Base-by-base conservation (phyloP, 129 eudicot genomes). In the Flaveria sonorensis region DNA sequence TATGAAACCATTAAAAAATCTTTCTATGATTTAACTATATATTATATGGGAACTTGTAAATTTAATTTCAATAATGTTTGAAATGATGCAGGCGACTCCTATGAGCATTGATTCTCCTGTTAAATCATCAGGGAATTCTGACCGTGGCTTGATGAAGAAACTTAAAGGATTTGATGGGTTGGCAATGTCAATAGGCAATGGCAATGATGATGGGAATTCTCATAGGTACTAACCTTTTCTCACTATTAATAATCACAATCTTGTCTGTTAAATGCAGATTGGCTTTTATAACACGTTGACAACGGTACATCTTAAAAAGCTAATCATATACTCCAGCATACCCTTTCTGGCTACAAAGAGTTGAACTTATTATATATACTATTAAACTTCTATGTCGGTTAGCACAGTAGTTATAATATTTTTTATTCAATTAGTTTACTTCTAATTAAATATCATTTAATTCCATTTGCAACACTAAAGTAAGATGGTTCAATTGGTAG, bases 121-220 rank as follows among this genome's bases (percentile, higher is more conserved):
- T 51, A 94, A 94, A 85, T 89, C 99, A 77, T 66, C 97, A 4
- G 93, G 83, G 72, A 87, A 88, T 75, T 76, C 89, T 2, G 93
- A 87, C 9, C 85, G 81, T 82, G 90, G 96, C 68, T 77, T 87
- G 73, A 80, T 89, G 85, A 91, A 91, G 76, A 91, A 94, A 75
- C 73, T 91, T 70, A 94, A 94, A 87, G 93, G 92, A 72, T 86
- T 88, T 76, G 93, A 91, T 76, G 99, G 97, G 65, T 85, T 94
- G 45, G 93, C 90, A 52, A 94, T 91, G 91, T 94, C 99, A 21
- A 85, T 91, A 43, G 97, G 97, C 70, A 94, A 91, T 60, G 89
- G 84, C 56, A 87, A 83, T 67, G 88, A 85, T 26, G 85, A 83
- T 77, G 84, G 68, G 52, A 50, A 67, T 62, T 86, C 96, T 53